Evolutionary conservation across 2,329 filamentous ascomycete species (phyloP).

Genomic region (Herpotrichia juniperi): DNA sequence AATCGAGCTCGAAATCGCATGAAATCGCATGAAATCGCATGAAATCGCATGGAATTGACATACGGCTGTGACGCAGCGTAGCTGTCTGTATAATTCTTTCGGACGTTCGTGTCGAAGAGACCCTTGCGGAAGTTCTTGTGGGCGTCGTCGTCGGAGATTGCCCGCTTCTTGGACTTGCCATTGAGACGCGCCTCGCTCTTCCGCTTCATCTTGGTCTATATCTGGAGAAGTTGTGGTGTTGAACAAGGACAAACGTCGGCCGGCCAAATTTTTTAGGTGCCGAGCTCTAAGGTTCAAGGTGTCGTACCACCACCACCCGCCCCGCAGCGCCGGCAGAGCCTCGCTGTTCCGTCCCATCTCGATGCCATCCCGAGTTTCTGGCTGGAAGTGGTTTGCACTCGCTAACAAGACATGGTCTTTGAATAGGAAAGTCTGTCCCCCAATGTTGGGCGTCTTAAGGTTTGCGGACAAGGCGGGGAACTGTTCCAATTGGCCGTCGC

Average conservation of each 20-base stretch:
- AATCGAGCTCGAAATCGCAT: not conserved
- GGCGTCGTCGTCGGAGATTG: constrained; percentile 48
- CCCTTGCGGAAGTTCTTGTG: constrained; percentile 46
- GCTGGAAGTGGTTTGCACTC: not conserved
- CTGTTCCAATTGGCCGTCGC: constrained; percentile 16
- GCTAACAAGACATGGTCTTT: not conserved
- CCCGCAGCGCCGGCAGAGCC: not conserved
- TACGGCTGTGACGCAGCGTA: constrained; percentile 50
- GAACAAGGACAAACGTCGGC: not conserved
- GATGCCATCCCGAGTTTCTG: constrained; percentile 2
- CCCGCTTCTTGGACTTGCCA: constrained; percentile 50
- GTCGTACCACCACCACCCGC: constrained; percentile 2
- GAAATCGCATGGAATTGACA: constrained; percentile 7
- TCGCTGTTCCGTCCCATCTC: constrained; percentile 5
- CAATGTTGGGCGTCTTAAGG: not conserved
- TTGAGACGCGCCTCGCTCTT: constrained; percentile 48
- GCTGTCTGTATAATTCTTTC: constrained; percentile 40
- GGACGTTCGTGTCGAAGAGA: constrained; percentile 45
- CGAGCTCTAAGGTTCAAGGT: not conserved
- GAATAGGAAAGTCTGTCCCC: not conserved
- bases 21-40: not conserved
- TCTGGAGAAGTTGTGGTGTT: not conserved
- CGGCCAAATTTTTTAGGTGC: constrained; percentile 4
- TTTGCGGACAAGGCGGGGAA: constrained; percentile 6
- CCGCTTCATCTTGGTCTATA: constrained; percentile 45